A percentile compares a stretch with the other conserved stretches of the same genome.
phyloP scores from a whole-genome alignment of 1,284 basidiomycete genomes.

The Tetrapyrgos nigripes region DNA sequence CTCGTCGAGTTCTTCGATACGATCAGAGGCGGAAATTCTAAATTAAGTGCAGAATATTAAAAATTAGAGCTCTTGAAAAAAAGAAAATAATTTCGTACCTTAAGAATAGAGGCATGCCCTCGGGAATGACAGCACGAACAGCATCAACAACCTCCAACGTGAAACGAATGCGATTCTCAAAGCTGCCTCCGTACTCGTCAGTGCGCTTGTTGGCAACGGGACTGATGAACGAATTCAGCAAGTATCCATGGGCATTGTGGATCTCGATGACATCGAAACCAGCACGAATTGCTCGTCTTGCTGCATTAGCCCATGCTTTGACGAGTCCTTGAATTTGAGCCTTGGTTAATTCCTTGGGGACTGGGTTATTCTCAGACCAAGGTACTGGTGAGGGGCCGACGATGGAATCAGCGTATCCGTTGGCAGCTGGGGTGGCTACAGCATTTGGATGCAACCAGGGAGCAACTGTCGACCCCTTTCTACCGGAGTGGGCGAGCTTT shows the following conservation, averaged over 20 bases:
- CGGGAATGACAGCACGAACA: slow-evolving; percentile 55
- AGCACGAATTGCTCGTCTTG: slow-evolving; percentile 52
- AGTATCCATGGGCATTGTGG: slow-evolving; percentile 59
- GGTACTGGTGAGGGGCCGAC: slow-evolving; percentile 11
- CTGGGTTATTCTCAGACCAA: not conserved
- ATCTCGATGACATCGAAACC: slow-evolving; percentile 66
- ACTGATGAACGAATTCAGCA: slow-evolving; percentile 51
- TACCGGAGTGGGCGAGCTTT: slow-evolving; percentile 80
- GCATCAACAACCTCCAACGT: slow-evolving; percentile 55
- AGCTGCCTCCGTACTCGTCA: slow-evolving; percentile 67
- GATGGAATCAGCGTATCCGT: slow-evolving; percentile 24
- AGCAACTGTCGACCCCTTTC: slow-evolving; percentile 70
- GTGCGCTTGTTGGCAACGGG: slow-evolving; percentile 64
- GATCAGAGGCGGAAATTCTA: slow-evolving; percentile 60
- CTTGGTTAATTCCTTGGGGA: slow-evolving; percentile 30
- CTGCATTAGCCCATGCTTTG: slow-evolving; percentile 57
- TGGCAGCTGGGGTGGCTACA: slow-evolving; percentile 1
- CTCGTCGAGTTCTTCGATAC: slow-evolving; percentile 54
- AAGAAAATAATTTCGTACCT: slow-evolving; percentile 51
- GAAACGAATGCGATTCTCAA: slow-evolving; percentile 65
- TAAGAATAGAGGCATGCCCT: slow-evolving; percentile 61
- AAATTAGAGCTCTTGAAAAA: slow-evolving; percentile 34
- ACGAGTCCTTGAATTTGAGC: slow-evolving; percentile 59
- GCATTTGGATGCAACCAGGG: slow-evolving; percentile 57
- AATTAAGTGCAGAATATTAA: not conserved